Conservation (phyloP, 148 eudicot genomes). For the Fagopyrum tataricum region DNA sequence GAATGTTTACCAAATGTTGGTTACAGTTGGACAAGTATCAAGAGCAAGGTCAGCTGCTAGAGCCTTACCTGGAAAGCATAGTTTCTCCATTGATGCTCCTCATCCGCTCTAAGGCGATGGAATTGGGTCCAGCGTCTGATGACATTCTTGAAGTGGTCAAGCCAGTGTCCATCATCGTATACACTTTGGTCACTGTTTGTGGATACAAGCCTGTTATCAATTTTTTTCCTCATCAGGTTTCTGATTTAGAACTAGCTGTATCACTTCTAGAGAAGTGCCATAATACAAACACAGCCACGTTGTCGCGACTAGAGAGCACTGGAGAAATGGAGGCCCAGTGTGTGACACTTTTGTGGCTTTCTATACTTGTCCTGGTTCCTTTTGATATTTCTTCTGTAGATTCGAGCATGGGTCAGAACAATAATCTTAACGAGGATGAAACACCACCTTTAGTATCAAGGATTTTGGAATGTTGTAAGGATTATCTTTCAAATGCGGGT, state of each 20-base stretch:
- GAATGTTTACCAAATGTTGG: not conserved
- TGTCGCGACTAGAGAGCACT: slow-evolving; percentile 87
- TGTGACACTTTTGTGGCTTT: slow-evolving; percentile 78
- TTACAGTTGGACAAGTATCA: slow-evolving; percentile 91
- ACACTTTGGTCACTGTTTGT: slow-evolving; percentile 85
- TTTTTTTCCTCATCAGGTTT: slow-evolving; percentile 98
- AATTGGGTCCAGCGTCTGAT: slow-evolving; percentile 49
- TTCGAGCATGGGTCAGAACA: slow-evolving; percentile 55
- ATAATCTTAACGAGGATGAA: slow-evolving; percentile 40
- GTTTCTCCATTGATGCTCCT: slow-evolving; percentile 83
- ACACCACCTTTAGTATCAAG: slow-evolving; percentile 73
- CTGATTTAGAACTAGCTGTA: slow-evolving; percentile 91
- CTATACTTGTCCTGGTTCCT: slow-evolving; percentile 87
- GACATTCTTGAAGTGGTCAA: slow-evolving; percentile 70
- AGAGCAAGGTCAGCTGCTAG: slow-evolving; percentile 83
- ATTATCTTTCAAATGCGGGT: slow-evolving; percentile 85
- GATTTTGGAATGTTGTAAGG: slow-evolving; percentile 67
- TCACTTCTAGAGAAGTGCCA: slow-evolving; percentile 87
- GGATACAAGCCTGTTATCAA: slow-evolving; percentile 89
- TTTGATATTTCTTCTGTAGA: slow-evolving; percentile 91
- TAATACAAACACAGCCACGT: slow-evolving; percentile 33
- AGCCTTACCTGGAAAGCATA: slow-evolving; percentile 93
- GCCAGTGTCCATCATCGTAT: slow-evolving; percentile 66
- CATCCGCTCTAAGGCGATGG: slow-evolving; percentile 58
- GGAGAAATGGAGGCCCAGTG: slow-evolving; percentile 99